Evolutionary conservation across 495 filamentous ascomycete species (phyloP).

Genomic region (Tuber melanosporum): DNA sequence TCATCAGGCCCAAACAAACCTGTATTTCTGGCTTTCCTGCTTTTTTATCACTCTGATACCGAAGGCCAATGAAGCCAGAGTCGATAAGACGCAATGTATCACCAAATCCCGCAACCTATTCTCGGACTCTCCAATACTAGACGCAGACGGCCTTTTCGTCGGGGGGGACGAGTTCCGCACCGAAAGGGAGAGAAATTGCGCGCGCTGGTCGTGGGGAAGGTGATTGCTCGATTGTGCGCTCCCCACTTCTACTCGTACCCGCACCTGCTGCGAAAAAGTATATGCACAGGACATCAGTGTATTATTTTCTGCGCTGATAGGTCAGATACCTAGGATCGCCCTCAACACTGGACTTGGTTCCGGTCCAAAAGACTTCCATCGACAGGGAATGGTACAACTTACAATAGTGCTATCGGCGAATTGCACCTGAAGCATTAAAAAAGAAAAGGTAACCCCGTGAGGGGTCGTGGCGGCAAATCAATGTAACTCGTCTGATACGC

Average conservation of each 20-base stretch:
- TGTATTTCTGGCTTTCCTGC: conserved; percentile 33
- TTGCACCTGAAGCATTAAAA: conserved; percentile 30
- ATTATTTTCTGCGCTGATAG: conserved; percentile 29
- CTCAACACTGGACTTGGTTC: conserved; percentile 16
- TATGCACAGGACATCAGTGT: conserved; percentile 31
- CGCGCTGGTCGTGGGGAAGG: conserved; percentile 21
- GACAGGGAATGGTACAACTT: conserved; percentile 36
- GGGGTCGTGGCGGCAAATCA: conserved; percentile 36
- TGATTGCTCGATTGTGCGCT: conserved; percentile 27
- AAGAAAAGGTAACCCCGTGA: conserved; percentile 29
- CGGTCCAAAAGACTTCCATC: conserved; percentile 35
- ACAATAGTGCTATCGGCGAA: conserved; percentile 32
- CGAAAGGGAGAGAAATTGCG: conserved; percentile 22
- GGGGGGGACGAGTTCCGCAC: conserved; percentile 33
- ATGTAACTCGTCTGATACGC: conserved; percentile 36
- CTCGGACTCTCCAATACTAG: conserved; percentile 35
- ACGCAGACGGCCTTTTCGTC: conserved; percentile 31
- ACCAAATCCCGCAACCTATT: conserved; percentile 32
- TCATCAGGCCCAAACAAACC: conserved; percentile 25
- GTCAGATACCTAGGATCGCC: conserved; percentile 17
- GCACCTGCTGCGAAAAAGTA: conserved; percentile 32
- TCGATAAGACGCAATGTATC: conserved; percentile 36
- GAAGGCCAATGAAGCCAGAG: conserved; percentile 22
- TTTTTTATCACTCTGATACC: conserved; percentile 31
- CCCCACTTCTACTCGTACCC: conserved; percentile 33